These are phyloP conservation scores for Neophaeococcomyces aloes DNA, from an alignment of 2,329 filamentous ascomycete species.

Conservation along the genomic window DNA sequence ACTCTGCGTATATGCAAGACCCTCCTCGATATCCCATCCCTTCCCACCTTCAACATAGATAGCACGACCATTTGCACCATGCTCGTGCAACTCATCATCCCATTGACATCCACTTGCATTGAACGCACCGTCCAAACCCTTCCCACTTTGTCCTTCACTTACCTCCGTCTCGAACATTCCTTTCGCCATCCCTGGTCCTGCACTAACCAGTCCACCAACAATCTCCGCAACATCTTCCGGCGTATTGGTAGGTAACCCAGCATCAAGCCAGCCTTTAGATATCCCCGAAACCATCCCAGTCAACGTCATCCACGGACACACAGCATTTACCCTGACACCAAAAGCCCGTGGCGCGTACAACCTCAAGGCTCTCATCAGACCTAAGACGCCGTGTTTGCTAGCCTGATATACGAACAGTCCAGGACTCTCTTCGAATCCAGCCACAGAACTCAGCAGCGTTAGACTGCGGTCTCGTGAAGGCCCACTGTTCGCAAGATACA, in stretches of 20 bases:
- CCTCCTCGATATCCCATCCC: constrained; percentile 36
- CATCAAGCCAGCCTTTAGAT: constrained; percentile 29
- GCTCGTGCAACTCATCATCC: no score
- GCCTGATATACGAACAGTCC: constrained; percentile 40
- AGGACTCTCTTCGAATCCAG: constrained; percentile 40
- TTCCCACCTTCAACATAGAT: constrained; percentile 36
- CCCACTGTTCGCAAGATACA: constrained; percentile 38
- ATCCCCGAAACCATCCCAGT: constrained; percentile 31
- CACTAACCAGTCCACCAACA: constrained; percentile 30
- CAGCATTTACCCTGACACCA: constrained; percentile 34
- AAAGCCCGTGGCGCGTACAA: constrained; percentile 26
- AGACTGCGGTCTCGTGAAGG: constrained; percentile 31
- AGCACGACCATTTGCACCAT: no score
- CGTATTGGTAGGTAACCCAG: constrained; percentile 31
- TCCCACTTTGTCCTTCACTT: no score
- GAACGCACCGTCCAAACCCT: no score
- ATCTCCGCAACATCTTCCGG: constrained; percentile 32
- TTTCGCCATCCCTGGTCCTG: constrained; percentile 24
- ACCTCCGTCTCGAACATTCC: no score
- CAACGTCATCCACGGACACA: constrained; percentile 38
- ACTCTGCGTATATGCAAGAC: no score
- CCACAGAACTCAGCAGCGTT: constrained; percentile 36
- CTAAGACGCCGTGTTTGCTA: constrained; percentile 42
- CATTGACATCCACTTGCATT: no score
- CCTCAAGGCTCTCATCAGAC: constrained; percentile 39